Conservation (phyloP, 805 yeast genomes). For the Candida nanaspora region DNA sequence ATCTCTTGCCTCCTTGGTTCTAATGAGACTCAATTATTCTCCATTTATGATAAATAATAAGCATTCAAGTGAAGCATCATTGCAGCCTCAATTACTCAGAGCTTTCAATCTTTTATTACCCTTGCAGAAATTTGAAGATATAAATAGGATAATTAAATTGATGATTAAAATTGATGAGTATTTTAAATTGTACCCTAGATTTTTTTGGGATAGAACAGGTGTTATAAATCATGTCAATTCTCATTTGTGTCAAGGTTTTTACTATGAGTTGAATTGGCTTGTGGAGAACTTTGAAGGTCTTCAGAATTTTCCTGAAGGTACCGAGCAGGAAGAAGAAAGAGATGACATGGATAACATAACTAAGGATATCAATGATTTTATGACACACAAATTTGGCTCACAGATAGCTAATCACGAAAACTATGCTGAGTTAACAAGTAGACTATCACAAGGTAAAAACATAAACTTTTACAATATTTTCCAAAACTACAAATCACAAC, state of each 20-base stretch:
- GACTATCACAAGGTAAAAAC: not conserved
- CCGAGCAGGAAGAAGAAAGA: not conserved
- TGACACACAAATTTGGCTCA: not conserved
- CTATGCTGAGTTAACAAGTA: not conserved
- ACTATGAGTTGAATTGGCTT: not conserved
- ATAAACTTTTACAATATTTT: not conserved
- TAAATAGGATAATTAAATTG: conserved; percentile 1
- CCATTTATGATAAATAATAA: not conserved
- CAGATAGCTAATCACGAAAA: not conserved
- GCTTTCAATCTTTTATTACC: not conserved
- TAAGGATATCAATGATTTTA: not conserved
- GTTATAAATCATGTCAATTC: not conserved
- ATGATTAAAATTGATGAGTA: not conserved
- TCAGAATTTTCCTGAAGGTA: no score
- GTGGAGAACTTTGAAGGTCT: not conserved
- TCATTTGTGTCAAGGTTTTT: not conserved
- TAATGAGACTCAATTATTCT: not conserved
- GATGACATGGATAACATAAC: not conserved
- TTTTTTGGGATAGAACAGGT: not conserved
- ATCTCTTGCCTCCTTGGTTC: conserved; percentile 12
- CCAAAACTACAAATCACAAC: conserved; percentile 1
- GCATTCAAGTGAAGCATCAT: not conserved
- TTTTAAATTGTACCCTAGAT: conserved; percentile 1
- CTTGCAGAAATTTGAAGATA: conserved; percentile 4
- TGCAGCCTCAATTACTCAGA: no score